phyloP scores from a whole-genome alignment of 1,284 basidiomycete species.

The Athelia sp. region DNA sequence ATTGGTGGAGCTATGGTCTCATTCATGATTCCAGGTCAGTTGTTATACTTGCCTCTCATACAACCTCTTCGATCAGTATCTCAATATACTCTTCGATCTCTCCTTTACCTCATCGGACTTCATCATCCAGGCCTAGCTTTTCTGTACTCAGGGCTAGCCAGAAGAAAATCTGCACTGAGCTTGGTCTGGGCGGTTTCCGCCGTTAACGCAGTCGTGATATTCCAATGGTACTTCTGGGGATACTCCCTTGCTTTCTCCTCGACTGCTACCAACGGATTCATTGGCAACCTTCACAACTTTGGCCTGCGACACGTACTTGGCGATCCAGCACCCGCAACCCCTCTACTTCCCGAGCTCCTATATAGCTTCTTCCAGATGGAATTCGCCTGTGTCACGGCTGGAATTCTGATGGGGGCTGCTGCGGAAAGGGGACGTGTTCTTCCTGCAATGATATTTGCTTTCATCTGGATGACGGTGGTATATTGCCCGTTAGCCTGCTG shows the following conservation, averaged over 20 bases:
- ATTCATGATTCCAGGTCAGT: neutral
- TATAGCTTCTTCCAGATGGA: constrained; percentile 91
- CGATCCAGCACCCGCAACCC: constrained; percentile 72
- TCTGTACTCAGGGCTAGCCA: constrained; percentile 84
- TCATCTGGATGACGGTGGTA: constrained; percentile 82
- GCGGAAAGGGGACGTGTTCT: constrained; percentile 87
- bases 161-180: constrained; percentile 68
- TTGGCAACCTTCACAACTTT: constrained; percentile 73
- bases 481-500: constrained; percentile 80
- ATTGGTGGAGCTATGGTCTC: constrained; percentile 72
- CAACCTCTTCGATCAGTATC: constrained; percentile 26
- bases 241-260: constrained; percentile 81
- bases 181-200: constrained; percentile 69
- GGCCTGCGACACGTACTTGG: constrained; percentile 72
- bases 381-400: constrained; percentile 76
- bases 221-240: constrained; percentile 90
- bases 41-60: neutral
- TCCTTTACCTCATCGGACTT: constrained; percentile 2
- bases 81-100: constrained; percentile 62
- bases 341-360: constrained; percentile 64
- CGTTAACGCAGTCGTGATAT: constrained; percentile 75
- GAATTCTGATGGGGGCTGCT: constrained; percentile 75
- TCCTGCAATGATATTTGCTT: constrained; percentile 85
- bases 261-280: constrained; percentile 72
- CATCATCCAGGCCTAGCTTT: constrained; percentile 43